These are phyloP conservation scores for Amoebophrya sp. DNA, from an alignment of 169 alveolate genomes.

Conservation along the genomic window DNA sequence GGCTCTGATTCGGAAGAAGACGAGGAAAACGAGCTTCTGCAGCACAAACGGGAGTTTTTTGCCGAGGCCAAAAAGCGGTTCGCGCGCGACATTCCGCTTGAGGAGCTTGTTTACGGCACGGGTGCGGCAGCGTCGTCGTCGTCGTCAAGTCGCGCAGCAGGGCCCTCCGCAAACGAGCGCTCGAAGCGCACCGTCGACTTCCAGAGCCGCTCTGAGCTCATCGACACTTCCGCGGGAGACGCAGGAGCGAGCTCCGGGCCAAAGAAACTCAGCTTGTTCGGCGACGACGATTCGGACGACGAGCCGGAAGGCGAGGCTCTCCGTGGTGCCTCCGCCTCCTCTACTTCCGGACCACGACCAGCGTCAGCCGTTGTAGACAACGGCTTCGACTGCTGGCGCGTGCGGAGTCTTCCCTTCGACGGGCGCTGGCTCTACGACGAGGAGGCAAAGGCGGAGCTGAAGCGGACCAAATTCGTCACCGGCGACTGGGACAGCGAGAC, in stretches of 20 bases:
- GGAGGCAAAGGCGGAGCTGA: constrained; percentile 24
- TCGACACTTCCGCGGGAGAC: too few species aligned
- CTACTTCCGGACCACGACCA: too few species aligned
- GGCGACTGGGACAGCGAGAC: constrained; percentile 26
- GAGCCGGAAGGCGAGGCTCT: constrained; percentile 23
- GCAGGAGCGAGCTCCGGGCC: not conserved
- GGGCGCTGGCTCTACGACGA: not conserved
- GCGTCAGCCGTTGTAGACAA: too few species aligned
- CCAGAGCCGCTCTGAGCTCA: not conserved
- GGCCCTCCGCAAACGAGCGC: not conserved
- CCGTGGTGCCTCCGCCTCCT: too few species aligned
- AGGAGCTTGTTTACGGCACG: not conserved
- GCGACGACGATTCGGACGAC: not conserved
- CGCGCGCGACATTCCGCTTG: not conserved
- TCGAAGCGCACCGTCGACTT: not conserved
- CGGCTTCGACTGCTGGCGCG: constrained; percentile 20
- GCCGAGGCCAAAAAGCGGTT: not conserved
- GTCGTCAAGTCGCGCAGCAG: not conserved
- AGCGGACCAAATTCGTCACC: constrained; percentile 30
- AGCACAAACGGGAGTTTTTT: not conserved
- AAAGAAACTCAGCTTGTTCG: not conserved
- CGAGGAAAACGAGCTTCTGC: not conserved
- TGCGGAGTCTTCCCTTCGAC: constrained; percentile 22
- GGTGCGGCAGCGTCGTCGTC: not conserved
- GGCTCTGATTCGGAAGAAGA: constrained; percentile 9